Percentiles rank a stretch among this genome's conserved stretches.
phyloP scores from a whole-genome alignment of 2,329 filamentous ascomycete species.

The Stachybotrys echinatus region DNA sequence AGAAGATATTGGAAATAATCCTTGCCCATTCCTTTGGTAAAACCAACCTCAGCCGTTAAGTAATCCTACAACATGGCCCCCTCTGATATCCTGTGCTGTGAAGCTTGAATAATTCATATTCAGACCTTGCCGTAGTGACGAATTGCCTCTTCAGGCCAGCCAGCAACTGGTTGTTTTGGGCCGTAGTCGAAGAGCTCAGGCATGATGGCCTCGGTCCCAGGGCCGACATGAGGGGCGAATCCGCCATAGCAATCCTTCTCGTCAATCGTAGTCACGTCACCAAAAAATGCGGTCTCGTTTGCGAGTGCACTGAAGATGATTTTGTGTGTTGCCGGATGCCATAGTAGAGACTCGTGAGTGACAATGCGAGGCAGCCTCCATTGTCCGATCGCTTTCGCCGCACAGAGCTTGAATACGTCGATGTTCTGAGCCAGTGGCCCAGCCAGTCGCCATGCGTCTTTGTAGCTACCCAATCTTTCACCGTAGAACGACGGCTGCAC shows the following conservation, averaged over 20 bases:
- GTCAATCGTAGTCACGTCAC: background rate
- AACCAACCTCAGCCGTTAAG: too few species aligned
- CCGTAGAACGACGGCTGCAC: constrained; percentile 2
- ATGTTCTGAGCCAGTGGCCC: constrained; percentile 2
- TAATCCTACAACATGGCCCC: too few species aligned
- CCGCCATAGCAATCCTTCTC: background rate
- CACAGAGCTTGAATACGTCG: constrained; percentile 3
- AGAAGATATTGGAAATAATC: too few species aligned
- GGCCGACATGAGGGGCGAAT: background rate
- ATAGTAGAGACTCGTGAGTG: constrained; percentile 1
- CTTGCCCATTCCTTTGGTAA: too few species aligned
- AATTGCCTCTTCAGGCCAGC: constrained; percentile 3
- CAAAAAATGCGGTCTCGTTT: background rate
- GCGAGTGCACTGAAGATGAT: constrained; percentile 2
- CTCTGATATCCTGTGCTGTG: too few species aligned
- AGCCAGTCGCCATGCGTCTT: constrained; percentile 1
- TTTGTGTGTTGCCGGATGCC: constrained; percentile 3
- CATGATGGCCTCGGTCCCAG: background rate
- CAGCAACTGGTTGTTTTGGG: background rate
- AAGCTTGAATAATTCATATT: background rate
- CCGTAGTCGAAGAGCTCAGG: constrained; percentile 2
- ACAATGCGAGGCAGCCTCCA: background rate
- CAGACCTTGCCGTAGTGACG: background rate
- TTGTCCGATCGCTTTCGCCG: background rate
- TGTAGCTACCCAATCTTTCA: background rate